A percentile compares a stretch with the other conserved stretches of the same genome.
These are phyloP conservation scores for Linum usitatissimum DNA, from an alignment of 345 rosid species.

Conservation along the genomic window DNA sequence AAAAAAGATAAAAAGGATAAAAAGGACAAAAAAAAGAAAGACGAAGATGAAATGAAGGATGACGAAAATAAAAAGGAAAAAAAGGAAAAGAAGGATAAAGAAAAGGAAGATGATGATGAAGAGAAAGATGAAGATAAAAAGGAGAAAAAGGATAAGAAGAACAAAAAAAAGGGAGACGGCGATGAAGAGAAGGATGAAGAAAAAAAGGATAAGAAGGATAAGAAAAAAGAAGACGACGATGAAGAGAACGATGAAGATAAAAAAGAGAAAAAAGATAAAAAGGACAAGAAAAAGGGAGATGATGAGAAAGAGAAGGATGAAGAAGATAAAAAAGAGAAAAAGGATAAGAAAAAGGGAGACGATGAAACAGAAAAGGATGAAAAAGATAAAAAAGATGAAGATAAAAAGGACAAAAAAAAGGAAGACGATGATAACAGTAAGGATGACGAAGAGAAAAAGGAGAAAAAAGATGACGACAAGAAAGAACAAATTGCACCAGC, in stretches of 20 bases:
- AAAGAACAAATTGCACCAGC: too few relatives aligned
- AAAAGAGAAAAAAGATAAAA: neutral
- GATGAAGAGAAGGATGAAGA: too few relatives aligned
- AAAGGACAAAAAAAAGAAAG: too few relatives aligned
- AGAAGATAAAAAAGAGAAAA: neutral
- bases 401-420: neutral
- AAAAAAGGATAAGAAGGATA: too few relatives aligned
- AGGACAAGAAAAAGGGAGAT: neutral
- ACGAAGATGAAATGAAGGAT: too few relatives aligned
- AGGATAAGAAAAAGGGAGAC: neutral
- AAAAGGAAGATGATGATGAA: neutral
- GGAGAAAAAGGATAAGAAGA: neutral
- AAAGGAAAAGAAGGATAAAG: neutral
- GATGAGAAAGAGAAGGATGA: neutral
- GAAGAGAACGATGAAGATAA: neutral
- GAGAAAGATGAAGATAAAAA: neutral
- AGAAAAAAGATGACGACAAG: neutral
- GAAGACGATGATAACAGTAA: neutral
- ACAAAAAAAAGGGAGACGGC: too few relatives aligned
- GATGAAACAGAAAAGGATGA: too few relatives aligned
- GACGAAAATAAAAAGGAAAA: too few relatives aligned
- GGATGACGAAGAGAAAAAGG: neutral
- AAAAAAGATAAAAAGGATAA: too few relatives aligned
- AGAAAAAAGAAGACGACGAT: neutral
- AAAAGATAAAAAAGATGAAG: neutral